Evolutionary conservation across 176 grass and related monocot species (phyloP).

Genomic region (Oryza australiensis): DNA sequence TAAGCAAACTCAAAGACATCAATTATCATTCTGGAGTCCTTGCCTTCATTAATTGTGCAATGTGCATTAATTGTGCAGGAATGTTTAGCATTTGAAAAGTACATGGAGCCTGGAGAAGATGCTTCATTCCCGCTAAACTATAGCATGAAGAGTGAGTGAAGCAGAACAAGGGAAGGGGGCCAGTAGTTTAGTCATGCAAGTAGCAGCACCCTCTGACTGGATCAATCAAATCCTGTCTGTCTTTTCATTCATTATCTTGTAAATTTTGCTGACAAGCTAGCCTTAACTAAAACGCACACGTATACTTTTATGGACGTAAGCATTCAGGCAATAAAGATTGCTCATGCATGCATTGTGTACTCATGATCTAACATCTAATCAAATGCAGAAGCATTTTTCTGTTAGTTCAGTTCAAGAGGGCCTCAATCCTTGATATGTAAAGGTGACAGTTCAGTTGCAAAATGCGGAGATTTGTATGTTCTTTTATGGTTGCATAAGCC

Average conservation of each 20-base stretch:
- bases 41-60: slow-evolving; percentile 1
- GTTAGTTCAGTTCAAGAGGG: background rate
- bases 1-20: background rate
- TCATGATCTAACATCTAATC: background rate
- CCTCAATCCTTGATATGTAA: background rate
- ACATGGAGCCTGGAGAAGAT: slow-evolving; percentile 1
- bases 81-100: slow-evolving; percentile 19
- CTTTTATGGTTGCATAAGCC: background rate
- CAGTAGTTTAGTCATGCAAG: slow-evolving; percentile 2
- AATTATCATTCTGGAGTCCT: slow-evolving; percentile 1
- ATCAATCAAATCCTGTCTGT: background rate
- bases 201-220: background rate
- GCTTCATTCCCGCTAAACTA: background rate
- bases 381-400: slow-evolving; percentile 11
- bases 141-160: background rate
- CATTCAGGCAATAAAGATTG: background rate
- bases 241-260: background rate
- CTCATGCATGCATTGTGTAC: background rate
- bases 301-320: background rate
- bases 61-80: slow-evolving; percentile 1
- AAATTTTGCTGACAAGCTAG: background rate
- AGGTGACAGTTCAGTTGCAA: background rate
- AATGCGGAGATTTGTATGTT: background rate
- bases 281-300: background rate
- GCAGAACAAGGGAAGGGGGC: background rate